These are phyloP conservation scores for Prunus mongolica DNA, from an alignment of 306 rosid species.

Conservation along the genomic window DNA sequence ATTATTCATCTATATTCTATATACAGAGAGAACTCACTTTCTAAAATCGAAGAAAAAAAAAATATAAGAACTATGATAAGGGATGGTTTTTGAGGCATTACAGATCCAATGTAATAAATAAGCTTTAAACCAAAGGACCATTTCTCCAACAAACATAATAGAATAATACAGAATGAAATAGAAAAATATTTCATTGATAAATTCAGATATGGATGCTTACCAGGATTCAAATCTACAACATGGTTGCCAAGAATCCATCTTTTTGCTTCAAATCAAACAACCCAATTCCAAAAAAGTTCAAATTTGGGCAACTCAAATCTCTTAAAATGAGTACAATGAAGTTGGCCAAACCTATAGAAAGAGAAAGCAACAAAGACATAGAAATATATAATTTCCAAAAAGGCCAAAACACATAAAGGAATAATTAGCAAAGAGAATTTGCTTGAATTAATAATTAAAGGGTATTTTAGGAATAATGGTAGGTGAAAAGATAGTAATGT, in stretches of 20 bases:
- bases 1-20: background rate
- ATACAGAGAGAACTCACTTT: background rate
- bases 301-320: conserved; percentile 21
- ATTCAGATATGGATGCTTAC: conserved; percentile 77
- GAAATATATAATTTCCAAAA: background rate
- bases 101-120: conserved; percentile 34
- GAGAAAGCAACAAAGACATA: background rate
- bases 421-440: no score
- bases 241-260: conserved; percentile 31
- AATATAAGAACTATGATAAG: background rate
- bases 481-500: no score
- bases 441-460: no score
- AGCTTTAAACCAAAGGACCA: conserved; percentile 7
- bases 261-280: conserved; percentile 33
- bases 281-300: conserved; percentile 27
- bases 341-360: conserved; percentile 13
- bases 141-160: conserved; percentile 18
- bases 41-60: background rate
- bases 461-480: no score
- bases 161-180: background rate
- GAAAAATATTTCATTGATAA: conserved; percentile 20
- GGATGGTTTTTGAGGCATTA: conserved; percentile 11
- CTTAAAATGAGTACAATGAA: conserved; percentile 23
- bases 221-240: conserved; percentile 38
- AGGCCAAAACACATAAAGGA: conserved; percentile 5